Evolutionary conservation across 495 filamentous ascomycete species (phyloP), one percentile per base, ranked within the genome.

Genomic region (Pyrenula massariospora): DNA sequence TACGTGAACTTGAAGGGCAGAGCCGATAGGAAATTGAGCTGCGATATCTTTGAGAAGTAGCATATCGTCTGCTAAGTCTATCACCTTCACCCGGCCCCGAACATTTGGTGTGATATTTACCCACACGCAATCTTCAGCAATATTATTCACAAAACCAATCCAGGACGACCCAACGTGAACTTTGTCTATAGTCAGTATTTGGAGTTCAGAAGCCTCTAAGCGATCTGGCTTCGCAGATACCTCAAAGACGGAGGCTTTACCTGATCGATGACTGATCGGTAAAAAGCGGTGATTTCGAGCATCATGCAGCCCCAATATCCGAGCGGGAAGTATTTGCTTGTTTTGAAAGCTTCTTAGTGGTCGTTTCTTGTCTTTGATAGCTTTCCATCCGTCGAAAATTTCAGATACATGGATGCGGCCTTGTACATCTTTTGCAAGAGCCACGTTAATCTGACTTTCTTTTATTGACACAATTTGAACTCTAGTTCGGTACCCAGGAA

Each of bases 381-480:
- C 84, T 25, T 93, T 87, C 84, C 86, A 95, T 1, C 75, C 75
- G 65, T 96, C 88, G 64, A 91, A 98, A 31, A 91, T 64, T 62
- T 96, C 89, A 11, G 92, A 93, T 0, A 92, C 79, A 64, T 95
- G 90, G 51, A 98, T 83, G 21, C 93, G 87, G 21, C 92, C 93
- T 66, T 92, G 88, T 36, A 96, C 75, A 63, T 90, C 91, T 63
- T 95, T 89, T 48, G 89, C 89, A 56, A 97, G 77, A 57, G 85
- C 81, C 20, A 97, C 89, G 61, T 96, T 96, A 54, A 98, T 71
- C 64, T 97, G 93, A 0, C 91, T 96, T 25, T 82, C 83, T 67
- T 93, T 95, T 59, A 95, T 69, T 10, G 88, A 88, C 48, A 75
- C 76, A 48, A 98, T 81, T 56, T 78, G 84, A 31, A 86, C 93